phyloP scores from a whole-genome alignment of 108 stramenopile species.

The Cyclotella choctawhatcheeana region DNA sequence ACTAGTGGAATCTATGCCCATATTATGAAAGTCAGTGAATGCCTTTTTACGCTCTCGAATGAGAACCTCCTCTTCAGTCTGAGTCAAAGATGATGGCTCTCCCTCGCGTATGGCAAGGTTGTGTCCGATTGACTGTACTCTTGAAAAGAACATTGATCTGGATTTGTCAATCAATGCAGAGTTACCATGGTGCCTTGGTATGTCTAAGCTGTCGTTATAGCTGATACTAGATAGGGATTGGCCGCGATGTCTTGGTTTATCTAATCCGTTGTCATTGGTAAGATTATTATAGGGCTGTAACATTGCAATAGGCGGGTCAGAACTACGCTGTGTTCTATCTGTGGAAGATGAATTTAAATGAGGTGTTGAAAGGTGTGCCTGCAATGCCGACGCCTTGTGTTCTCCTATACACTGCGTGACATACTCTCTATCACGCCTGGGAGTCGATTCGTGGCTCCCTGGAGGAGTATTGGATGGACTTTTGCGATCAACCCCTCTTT shows the following conservation, averaged over 20 bases:
- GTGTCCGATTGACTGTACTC: conserved; percentile 39
- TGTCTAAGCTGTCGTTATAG: conserved; percentile 1
- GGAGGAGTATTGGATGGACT: conserved; percentile 40
- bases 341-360: background rate
- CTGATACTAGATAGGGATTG: background rate
- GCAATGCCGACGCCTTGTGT: background rate
- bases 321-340: background rate
- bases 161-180: background rate
- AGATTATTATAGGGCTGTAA: background rate
- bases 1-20: conserved; percentile 67
- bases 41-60: conserved; percentile 67
- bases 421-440: background rate
- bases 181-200: conserved; percentile 2
- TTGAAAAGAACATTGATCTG: background rate
- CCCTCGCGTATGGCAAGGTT: conserved; percentile 39
- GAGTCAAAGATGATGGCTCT: conserved; percentile 19
- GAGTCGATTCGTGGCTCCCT: conserved; percentile 20
- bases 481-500: conserved; percentile 41
- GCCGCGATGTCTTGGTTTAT: background rate
- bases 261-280: background rate
- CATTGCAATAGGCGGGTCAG: background rate
- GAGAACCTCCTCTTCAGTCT: conserved; percentile 26
- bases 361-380: conserved; percentile 18
- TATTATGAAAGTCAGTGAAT: conserved; percentile 86
- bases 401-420: conserved; percentile 6